Conservation (phyloP, 2,329 filamentous ascomycete species). For the Neophaeococcomyces mojaviensis region DNA sequence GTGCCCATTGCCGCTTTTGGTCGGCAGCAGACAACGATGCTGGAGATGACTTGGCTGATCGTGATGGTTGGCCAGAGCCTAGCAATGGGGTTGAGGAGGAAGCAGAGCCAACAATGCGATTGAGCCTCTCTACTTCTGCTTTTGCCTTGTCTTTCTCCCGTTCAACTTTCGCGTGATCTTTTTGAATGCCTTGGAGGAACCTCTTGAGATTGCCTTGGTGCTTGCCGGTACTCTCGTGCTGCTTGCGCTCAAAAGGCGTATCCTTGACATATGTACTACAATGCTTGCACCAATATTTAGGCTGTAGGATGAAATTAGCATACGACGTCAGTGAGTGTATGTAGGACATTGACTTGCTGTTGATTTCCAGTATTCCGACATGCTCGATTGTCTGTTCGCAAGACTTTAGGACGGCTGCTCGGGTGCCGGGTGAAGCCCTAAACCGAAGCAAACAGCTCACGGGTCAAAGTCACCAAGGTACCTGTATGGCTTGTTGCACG, state of each 20-base stretch:
- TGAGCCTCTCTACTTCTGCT: constrained; percentile 76
- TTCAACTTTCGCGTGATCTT: constrained; percentile 70
- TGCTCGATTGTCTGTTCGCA: too few species aligned
- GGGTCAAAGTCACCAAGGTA: too few species aligned
- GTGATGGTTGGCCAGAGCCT: constrained; percentile 26
- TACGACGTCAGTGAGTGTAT: not conserved
- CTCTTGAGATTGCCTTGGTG: constrained; percentile 84
- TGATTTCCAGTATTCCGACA: constrained; percentile 99
- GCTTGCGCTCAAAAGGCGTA: constrained; percentile 78
- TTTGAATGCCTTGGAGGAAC: constrained; percentile 81
- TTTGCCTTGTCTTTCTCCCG: constrained; percentile 75
- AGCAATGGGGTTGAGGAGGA: constrained; percentile 22
- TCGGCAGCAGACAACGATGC: constrained; percentile 50
- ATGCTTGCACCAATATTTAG: constrained; percentile 97
- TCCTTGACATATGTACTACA: constrained; percentile 86
- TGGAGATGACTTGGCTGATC: constrained; percentile 25
- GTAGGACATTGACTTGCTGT: constrained; percentile 46
- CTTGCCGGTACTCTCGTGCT: constrained; percentile 79
- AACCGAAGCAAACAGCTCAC: too few species aligned
- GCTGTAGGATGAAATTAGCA: constrained; percentile 37
- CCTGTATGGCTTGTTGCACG: not conserved
- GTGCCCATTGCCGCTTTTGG: constrained; percentile 74
- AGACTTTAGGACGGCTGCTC: too few species aligned
- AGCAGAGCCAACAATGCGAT: constrained; percentile 56
- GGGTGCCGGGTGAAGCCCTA: too few species aligned